Conservation (phyloP, 257 asterid genomes). For the Solanum rostratum region DNA sequence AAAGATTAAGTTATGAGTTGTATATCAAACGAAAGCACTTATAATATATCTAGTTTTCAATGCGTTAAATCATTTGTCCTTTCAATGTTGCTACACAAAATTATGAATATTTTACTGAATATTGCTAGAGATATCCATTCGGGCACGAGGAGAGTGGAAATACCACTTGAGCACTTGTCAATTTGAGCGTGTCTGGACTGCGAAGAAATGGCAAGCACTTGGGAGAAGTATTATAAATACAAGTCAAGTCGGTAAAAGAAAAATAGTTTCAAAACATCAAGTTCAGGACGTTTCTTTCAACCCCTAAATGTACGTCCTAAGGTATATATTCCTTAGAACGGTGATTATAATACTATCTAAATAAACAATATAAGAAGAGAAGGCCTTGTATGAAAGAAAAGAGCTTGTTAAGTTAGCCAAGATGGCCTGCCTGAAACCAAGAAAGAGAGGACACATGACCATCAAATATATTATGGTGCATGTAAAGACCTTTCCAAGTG, state of each 20-base stretch:
- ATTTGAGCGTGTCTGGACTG: no score
- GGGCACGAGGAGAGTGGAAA: no score
- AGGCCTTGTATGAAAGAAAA: neutral
- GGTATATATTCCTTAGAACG: neutral
- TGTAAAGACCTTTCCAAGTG: neutral
- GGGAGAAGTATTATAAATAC: no score
- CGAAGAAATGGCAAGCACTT: no score
- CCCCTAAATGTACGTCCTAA: no score
- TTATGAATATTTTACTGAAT: no score
- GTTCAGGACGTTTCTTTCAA: no score
- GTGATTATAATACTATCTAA: neutral
- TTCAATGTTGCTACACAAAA: neutral
- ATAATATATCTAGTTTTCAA: neutral
- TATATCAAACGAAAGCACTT: neutral
- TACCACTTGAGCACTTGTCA: no score
- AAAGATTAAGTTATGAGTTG: no score
- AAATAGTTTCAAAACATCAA: no score
- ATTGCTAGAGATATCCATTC: neutral
- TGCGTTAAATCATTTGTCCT: neutral
- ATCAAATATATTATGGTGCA: neutral
- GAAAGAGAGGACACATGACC: neutral
- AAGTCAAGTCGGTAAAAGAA: no score
- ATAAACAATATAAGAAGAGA: neutral
- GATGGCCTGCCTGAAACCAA: neutral
- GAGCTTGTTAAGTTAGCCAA: neutral